Conservation (phyloP, 2,329 filamentous ascomycete genomes). For the Blumeria hordei region DNA sequence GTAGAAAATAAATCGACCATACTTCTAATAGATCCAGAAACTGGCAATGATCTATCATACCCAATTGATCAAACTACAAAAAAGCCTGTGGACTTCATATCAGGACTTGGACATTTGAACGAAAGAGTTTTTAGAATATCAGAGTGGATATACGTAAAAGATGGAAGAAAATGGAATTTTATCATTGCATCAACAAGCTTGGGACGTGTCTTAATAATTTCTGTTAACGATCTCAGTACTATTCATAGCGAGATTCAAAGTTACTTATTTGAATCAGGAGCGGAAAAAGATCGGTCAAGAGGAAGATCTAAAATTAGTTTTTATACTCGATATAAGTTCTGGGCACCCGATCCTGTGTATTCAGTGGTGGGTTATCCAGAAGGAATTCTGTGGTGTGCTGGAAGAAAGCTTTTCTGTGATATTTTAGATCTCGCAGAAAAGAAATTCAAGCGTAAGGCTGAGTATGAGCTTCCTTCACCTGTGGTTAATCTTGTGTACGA, state of each 20-base stretch:
- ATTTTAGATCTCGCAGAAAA: slow-evolving; percentile 26
- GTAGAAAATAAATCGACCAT: slow-evolving; percentile 22
- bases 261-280: background rate
- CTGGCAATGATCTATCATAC: slow-evolving; percentile 25
- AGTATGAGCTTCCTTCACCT: slow-evolving; percentile 26
- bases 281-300: background rate
- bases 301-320: slow-evolving; percentile 20
- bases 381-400: slow-evolving; percentile 30
- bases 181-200: slow-evolving; percentile 33
- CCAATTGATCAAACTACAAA: slow-evolving; percentile 20
- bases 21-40: slow-evolving; percentile 30
- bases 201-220: slow-evolving; percentile 31
- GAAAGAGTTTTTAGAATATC: slow-evolving; percentile 35
- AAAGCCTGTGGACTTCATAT: slow-evolving; percentile 23
- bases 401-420: slow-evolving; percentile 30
- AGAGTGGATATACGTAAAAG: slow-evolving; percentile 37
- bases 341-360: slow-evolving; percentile 25
- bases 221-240: slow-evolving; percentile 17
- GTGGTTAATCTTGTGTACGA: slow-evolving; percentile 25
- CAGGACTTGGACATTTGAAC: slow-evolving; percentile 28
- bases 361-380: slow-evolving; percentile 29
- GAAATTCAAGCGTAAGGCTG: slow-evolving; percentile 23
- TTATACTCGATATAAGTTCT: slow-evolving; percentile 27
- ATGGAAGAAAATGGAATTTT: slow-evolving; percentile 33
- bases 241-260: background rate